phyloP scores from a whole-genome alignment of 2,329 filamentous ascomycete genomes.

The Dothistroma septosporum region DNA sequence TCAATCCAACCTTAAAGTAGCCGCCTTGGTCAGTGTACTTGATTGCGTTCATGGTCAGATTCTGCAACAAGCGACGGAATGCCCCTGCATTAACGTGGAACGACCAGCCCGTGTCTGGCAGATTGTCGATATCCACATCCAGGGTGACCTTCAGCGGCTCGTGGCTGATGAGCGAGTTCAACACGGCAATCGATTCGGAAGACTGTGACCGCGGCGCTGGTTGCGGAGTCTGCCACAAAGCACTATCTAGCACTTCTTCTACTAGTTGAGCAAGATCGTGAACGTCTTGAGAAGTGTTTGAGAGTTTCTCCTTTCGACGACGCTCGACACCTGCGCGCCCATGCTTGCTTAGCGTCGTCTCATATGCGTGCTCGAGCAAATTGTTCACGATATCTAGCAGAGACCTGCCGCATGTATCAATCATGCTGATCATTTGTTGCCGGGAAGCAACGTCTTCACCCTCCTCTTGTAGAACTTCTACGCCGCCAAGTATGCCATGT shows the following conservation, averaged over 20 bases:
- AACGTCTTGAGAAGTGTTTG: conserved; percentile 3
- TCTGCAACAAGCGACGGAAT: conserved; percentile 43
- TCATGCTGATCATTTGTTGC: conserved; percentile 46
- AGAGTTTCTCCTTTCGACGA: neutral
- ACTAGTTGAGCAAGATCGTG: conserved; percentile 9
- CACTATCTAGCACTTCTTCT: conserved; percentile 14
- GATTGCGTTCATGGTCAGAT: conserved; percentile 46
- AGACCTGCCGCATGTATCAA: conserved; percentile 49
- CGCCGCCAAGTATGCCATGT: conserved; percentile 47
- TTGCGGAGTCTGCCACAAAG: conserved; percentile 7
- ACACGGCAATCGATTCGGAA: neutral
- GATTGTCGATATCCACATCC: conserved; percentile 33
- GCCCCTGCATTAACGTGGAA: conserved; percentile 44
- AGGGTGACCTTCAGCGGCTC: conserved; percentile 42
- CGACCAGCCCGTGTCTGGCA: conserved; percentile 35
- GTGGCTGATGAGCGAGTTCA: neutral
- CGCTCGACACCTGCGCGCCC: neutral
- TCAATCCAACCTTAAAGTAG: conserved; percentile 8
- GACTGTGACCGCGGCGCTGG: conserved; percentile 4
- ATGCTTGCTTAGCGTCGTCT: neutral
- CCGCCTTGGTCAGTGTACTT: conserved; percentile 42
- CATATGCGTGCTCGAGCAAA: conserved; percentile 34
- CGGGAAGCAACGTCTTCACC: conserved; percentile 30
- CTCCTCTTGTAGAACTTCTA: conserved; percentile 2
- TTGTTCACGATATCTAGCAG: conserved; percentile 46